Evolutionary conservation across 1,139 yeast species (phyloP).

Genomic region (Scheffersomyces titani): DNA sequence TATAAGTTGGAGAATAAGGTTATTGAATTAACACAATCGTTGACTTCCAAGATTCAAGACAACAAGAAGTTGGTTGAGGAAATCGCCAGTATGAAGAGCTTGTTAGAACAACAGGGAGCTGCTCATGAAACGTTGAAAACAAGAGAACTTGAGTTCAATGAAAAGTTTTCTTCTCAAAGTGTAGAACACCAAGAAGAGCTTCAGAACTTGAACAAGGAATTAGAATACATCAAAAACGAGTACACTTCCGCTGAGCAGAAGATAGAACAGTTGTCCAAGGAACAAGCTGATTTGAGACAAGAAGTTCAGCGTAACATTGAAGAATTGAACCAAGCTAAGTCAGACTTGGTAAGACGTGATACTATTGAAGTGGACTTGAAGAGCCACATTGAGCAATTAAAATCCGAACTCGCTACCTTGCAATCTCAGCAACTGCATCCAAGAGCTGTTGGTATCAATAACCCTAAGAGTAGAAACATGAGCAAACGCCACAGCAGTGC

Average conservation of each 20-base stretch:
- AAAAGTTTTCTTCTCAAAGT: constrained; percentile 46
- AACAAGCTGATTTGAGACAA: constrained; percentile 63
- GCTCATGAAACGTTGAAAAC: constrained; percentile 58
- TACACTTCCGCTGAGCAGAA: constrained; percentile 62
- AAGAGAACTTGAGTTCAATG: constrained; percentile 56
- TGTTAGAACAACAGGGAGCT: constrained; percentile 59
- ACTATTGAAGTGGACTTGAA: constrained; percentile 71
- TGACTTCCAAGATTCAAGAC: constrained; percentile 76
- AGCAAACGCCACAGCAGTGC: constrained; percentile 47
- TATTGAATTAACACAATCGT: constrained; percentile 84
- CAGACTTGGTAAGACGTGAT: constrained; percentile 61
- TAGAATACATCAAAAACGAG: constrained; percentile 57
- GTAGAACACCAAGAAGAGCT: constrained; percentile 53
- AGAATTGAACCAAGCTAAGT: constrained; percentile 64
- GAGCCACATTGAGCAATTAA: constrained; percentile 67
- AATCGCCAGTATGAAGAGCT: constrained; percentile 54
- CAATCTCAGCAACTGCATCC: constrained; percentile 29
- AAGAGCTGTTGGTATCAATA: constrained; percentile 8
- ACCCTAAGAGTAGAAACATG: constrained; percentile 31
- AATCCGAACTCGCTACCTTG: constrained; percentile 60
- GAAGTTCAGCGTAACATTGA: constrained; percentile 64
- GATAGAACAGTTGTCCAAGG: constrained; percentile 63
- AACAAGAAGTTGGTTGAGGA: constrained; percentile 71
- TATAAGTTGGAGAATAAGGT: constrained; percentile 94
- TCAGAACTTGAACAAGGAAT: constrained; percentile 56